Base-by-base conservation (phyloP, 257 asterid genomes). In the Eustoma russellianum region DNA sequence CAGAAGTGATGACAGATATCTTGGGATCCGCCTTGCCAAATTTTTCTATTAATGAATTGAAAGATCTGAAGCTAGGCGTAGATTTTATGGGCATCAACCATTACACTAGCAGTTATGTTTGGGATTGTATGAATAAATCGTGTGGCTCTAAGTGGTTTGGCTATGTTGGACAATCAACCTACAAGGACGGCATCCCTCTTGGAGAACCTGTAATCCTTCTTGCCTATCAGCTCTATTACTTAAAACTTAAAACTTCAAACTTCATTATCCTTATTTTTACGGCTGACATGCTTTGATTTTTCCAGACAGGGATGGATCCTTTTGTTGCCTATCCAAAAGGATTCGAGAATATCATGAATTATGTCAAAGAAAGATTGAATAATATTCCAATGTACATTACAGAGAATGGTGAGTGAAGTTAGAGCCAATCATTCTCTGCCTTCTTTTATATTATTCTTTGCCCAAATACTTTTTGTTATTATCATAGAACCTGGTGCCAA, bases 351-450 rank as follows among this genome's bases (percentile, higher is more conserved):
- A 7, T 54, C 10, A 72, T 75, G 70, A 81, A 65, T 16, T 75
- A 75, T 66, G 40, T 81, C 34, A 73, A 71, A 68, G 66, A 63
- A 5, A 70, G 83, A 73, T 77, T 67, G 77, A 72, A 75, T 41
- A 78, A 78, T 66, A 75, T 66, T 19, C 85, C 89, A 16, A 51
- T 73, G 79, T 66, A 65, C 73, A 68, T 81, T 55, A 63, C 83
- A 0, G 85, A 78, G 70, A 81, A 81, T 53, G 89, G 89, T 78
- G 6, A 60, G 52, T n/a, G n/a, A 5, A 35, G 41, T 35, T 50
- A 15, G 53, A n/a, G n/a, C n/a, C 50, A 46, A n/a, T 16, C 9
- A 24, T 6, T 46, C 17, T 6, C 19, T 16, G n/a, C 35, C 28
- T 12, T 24, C 30, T 5, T 5, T 34, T 33, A 19, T 19, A 19